A percentile compares a stretch with the other conserved stretches of the same genome.
Conservation (phyloP, 768 basidiomycete species). For the Auricularia cornea region DNA sequence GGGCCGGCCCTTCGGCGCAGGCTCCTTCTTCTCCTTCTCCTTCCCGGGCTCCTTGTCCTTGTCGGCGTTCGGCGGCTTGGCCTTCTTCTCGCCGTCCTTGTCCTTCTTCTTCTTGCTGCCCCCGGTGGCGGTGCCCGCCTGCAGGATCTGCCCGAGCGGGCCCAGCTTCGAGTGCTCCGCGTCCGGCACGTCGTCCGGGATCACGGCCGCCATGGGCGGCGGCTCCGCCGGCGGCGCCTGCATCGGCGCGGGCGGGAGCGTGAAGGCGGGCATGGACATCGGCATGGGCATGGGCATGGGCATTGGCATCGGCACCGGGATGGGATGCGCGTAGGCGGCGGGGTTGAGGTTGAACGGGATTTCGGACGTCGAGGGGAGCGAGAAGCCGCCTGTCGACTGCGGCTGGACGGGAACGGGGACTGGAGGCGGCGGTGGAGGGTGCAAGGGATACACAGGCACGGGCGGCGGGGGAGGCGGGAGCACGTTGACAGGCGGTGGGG, state of each 20-base stretch:
- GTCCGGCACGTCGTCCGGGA: constrained; percentile 59
- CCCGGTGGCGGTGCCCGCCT: constrained; percentile 34
- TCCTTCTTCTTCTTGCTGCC: constrained; percentile 46
- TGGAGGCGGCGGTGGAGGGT: constrained; percentile 12
- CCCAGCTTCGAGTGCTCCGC: constrained; percentile 62
- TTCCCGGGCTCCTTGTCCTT: constrained; percentile 3
- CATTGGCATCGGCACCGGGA: too few species aligned
- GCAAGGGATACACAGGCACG: constrained; percentile 5
- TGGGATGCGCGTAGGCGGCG: too few species aligned
- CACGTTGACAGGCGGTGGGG: not conserved
- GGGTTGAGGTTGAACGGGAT: constrained; percentile 1
- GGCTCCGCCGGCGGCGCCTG: not conserved
- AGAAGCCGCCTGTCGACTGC: not conserved
- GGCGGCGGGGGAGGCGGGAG: constrained; percentile 24
- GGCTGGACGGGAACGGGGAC: constrained; percentile 14
- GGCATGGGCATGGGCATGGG: not conserved
- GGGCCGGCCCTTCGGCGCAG: too few species aligned
- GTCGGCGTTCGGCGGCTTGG: not conserved
- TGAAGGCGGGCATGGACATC: constrained; percentile 1
- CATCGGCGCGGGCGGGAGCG: constrained; percentile 12
- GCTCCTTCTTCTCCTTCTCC: not conserved
- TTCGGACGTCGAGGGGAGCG: not conserved
- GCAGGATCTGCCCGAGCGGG: constrained; percentile 67
- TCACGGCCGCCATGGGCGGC: constrained; percentile 19
- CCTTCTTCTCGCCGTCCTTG: constrained; percentile 2